Conservation (phyloP, 345 rosid genomes). For the Rhizophora apiculata region DNA sequence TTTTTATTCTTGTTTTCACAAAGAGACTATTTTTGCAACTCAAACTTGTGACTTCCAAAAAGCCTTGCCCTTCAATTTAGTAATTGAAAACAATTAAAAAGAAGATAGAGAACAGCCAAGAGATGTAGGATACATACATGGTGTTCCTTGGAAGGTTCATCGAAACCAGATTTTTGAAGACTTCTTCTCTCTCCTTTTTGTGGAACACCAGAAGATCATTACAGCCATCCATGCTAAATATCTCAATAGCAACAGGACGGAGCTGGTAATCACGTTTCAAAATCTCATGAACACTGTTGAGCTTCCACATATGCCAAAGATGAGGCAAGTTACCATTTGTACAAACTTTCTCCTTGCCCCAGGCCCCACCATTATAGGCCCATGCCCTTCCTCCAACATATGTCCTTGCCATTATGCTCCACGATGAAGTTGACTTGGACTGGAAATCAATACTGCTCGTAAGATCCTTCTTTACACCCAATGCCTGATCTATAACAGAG, state of each 20-base stretch:
- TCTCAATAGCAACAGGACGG: slow-evolving; percentile 97
- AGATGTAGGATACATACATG: slow-evolving; percentile 57
- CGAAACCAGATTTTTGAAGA: slow-evolving; percentile 87
- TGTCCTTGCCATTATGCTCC: slow-evolving; percentile 57
- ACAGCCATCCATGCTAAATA: slow-evolving; percentile 99
- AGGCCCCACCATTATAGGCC: slow-evolving; percentile 99
- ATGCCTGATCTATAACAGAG: slow-evolving; percentile 98
- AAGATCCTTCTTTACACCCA: slow-evolving; percentile 94
- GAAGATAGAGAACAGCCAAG: background rate
- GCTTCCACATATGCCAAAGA: slow-evolving; percentile 99
- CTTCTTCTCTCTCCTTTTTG: slow-evolving; percentile 98
- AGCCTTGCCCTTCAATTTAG: too few relatives aligned
- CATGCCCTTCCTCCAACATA: slow-evolving; percentile 92
- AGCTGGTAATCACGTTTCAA: slow-evolving; percentile 98
- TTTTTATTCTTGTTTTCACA: too few relatives aligned
- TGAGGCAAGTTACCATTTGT: slow-evolving; percentile 80
- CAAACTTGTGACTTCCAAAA: too few relatives aligned
- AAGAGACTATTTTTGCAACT: too few relatives aligned
- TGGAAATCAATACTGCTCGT: slow-evolving; percentile 71
- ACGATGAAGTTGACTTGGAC: slow-evolving; percentile 81
- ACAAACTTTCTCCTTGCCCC: slow-evolving; percentile 95
- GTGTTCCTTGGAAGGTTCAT: slow-evolving; percentile 95
- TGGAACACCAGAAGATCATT: slow-evolving; percentile 97
- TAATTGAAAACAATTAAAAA: background rate
- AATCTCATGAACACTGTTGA: slow-evolving; percentile 87